A percentile compares a stretch with the other conserved stretches of the same genome.
phyloP scores from a whole-genome alignment of 441 rosid genomes.

The Populus hybrid region DNA sequence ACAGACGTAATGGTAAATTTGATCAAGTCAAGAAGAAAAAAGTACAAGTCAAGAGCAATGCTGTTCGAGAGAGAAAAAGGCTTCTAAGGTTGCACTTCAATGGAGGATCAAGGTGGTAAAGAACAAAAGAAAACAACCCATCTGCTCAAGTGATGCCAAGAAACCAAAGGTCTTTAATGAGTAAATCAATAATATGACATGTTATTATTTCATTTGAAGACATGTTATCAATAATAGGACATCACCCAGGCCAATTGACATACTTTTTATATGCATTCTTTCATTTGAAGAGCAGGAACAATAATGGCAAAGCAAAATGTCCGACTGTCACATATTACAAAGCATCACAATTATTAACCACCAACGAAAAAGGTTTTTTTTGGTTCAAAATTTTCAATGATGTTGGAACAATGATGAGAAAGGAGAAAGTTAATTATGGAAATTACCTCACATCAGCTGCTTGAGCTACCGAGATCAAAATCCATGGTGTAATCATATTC shows the following conservation, averaged over 20 bases:
- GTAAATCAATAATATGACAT: not conserved
- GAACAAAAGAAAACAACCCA: not conserved
- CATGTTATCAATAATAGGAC: not conserved
- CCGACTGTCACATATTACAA: not conserved
- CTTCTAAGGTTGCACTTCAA: not conserved
- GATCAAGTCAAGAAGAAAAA: not conserved
- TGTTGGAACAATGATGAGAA: not conserved
- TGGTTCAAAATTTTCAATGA: not conserved
- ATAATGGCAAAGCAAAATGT: not conserved
- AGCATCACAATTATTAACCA: not conserved
- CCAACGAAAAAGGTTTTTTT: not conserved
- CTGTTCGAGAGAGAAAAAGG: not conserved
- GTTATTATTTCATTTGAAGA: too few species aligned
- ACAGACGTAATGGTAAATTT: not conserved
- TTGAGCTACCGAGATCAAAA: constrained; percentile 91
- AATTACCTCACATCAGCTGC: constrained; percentile 54
- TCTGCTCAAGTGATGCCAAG: not conserved
- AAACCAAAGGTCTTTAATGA: not conserved
- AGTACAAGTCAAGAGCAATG: not conserved
- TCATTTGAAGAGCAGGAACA: not conserved
- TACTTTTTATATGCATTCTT: not conserved
- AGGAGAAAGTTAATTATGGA: not conserved
- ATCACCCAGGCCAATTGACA: not conserved
- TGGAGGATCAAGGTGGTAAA: not conserved
- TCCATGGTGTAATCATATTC: constrained; percentile 96